A percentile compares a stretch with the other conserved stretches of the same genome.
Conservation (phyloP, 129 eudicot genomes). For the Helichrysum umbraculigerum region DNA sequence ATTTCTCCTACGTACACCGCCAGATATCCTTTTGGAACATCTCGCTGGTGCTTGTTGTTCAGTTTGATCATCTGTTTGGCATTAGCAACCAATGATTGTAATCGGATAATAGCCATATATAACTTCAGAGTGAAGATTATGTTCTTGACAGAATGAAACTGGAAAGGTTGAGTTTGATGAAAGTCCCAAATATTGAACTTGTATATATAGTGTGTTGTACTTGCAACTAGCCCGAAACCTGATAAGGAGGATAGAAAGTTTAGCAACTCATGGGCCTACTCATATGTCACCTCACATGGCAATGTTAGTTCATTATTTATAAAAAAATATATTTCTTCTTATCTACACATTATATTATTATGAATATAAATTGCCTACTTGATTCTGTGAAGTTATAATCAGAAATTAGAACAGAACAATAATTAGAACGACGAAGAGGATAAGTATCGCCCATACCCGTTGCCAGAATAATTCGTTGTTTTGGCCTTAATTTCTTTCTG, state of each 20-base stretch:
- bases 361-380: slow-evolving; percentile 9
- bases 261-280: slow-evolving; percentile 6
- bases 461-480: slow-evolving; percentile 11
- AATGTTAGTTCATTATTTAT: not conserved
- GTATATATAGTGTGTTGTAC: not conserved
- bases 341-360: not conserved
- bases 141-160: slow-evolving; percentile 1
- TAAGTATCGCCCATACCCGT: slow-evolving; percentile 2
- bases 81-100: slow-evolving; percentile 28
- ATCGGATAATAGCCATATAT: slow-evolving; percentile 20
- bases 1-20: slow-evolving; percentile 52
- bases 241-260: slow-evolving; percentile 11
- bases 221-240: slow-evolving; percentile 18
- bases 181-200: not conserved
- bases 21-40: slow-evolving; percentile 51
- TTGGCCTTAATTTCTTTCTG: not conserved
- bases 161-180: not conserved
- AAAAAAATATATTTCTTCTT: not conserved
- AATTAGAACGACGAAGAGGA: not conserved
- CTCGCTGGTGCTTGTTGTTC: slow-evolving; percentile 10
- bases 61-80: slow-evolving; percentile 30
- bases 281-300: slow-evolving; percentile 11
- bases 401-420: not conserved
- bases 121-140: not conserved
- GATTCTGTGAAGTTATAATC: slow-evolving; percentile 1